phyloP scores from a whole-genome alignment of 2,329 filamentous ascomycete species.

The Aspergillus neoniger region DNA sequence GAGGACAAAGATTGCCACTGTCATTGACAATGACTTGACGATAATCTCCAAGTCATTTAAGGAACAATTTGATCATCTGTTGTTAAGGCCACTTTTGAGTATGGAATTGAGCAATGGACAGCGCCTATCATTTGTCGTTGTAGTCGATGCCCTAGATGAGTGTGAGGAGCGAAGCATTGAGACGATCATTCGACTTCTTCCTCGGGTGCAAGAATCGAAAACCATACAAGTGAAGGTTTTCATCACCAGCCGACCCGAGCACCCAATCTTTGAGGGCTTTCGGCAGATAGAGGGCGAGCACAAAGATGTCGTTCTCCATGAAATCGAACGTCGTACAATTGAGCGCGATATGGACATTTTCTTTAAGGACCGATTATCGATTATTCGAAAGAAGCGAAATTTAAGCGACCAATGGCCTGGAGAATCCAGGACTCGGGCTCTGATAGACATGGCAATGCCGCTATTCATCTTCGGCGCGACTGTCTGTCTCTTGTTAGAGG shows the following conservation, averaged over 20 bases:
- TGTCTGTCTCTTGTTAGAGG: conserved; percentile 6
- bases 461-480: conserved; percentile 15
- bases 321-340: conserved; percentile 23
- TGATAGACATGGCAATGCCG: conserved; percentile 8
- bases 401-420: conserved; percentile 9
- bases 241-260: conserved; percentile 30
- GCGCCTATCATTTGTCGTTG: conserved; percentile 11
- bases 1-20: conserved; percentile 18
- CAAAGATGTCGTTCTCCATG: conserved; percentile 24
- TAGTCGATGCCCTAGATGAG: conserved; percentile 33
- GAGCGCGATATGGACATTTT: conserved; percentile 25
- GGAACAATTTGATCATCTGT: conserved; percentile 29
- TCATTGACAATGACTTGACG: not conserved
- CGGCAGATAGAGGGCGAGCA: conserved; percentile 17
- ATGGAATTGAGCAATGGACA: not conserved
- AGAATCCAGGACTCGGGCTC: not conserved
- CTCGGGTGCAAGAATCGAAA: conserved; percentile 6
- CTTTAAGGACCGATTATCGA: conserved; percentile 17
- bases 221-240: conserved; percentile 22
- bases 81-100: conserved; percentile 24
- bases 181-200: conserved; percentile 22
- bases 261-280: conserved; percentile 25
- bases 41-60: too few relatives aligned
- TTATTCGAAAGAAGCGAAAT: conserved; percentile 10
- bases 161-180: conserved; percentile 14